Percentiles rank a stretch among this genome's conserved stretches.
Conservation (phyloP, 169 alveolate species). For the Plasmodium gaboni region DNA sequence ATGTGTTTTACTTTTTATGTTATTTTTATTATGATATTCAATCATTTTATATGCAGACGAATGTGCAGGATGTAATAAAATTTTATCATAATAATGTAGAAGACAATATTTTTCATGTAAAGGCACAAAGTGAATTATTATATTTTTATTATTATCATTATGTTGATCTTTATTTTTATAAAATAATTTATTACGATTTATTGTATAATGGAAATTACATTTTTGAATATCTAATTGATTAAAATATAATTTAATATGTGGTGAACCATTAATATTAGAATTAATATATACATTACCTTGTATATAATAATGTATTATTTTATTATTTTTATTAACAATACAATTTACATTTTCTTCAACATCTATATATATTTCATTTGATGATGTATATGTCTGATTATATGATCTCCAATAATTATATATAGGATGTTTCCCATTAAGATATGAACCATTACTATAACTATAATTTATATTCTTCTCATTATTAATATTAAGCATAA, state of each 20-base stretch:
- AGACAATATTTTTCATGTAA: constrained; percentile 22
- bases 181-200: constrained; percentile 6
- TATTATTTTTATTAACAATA: constrained; percentile 24
- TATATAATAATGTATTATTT: constrained; percentile 27
- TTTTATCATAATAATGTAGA: constrained; percentile 24
- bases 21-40: too few relatives aligned
- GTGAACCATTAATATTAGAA: constrained; percentile 18
- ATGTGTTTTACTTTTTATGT: too few relatives aligned
- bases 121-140: constrained; percentile 31
- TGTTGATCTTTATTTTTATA: background rate
- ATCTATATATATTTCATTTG: constrained; percentile 62
- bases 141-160: background rate
- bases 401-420: constrained; percentile 55
- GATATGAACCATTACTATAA: constrained; percentile 42
- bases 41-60: background rate
- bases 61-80: background rate
- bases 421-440: constrained; percentile 7
- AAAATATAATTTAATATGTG: constrained; percentile 32
- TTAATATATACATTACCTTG: constrained; percentile 41
- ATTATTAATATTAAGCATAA: background rate
- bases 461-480: constrained; percentile 49
- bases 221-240: constrained; percentile 17
- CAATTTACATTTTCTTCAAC: constrained; percentile 40
- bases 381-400: background rate
- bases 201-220: constrained; percentile 63